Conservation (phyloP, 352 stramenopile genomes). For the Phytophthora syringae region DNA sequence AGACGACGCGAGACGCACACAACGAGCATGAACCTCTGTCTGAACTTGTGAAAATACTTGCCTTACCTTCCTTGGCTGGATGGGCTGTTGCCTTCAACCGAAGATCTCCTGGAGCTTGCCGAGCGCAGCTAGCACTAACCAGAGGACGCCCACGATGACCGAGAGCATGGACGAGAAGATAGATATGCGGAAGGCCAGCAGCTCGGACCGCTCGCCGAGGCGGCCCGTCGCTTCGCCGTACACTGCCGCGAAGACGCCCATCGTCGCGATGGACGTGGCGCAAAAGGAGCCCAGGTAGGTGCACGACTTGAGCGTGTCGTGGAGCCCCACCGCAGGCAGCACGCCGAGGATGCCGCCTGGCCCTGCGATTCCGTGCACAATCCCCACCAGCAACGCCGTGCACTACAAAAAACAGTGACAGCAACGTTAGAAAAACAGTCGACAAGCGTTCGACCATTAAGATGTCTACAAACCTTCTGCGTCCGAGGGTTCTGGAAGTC, state of each 20-base stretch:
- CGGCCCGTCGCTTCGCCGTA: slow-evolving; percentile 84
- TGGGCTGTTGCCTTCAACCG: slow-evolving; percentile 44
- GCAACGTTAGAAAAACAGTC: slow-evolving; percentile 7
- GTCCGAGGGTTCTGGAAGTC: slow-evolving; percentile 78
- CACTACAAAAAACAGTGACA: slow-evolving; percentile 39
- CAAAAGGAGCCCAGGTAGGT: slow-evolving; percentile 93
- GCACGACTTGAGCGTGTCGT: slow-evolving; percentile 79
- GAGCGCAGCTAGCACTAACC: slow-evolving; percentile 76
- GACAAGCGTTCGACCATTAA: neutral
- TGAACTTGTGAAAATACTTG: slow-evolving; percentile 40
- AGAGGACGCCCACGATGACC: slow-evolving; percentile 83
- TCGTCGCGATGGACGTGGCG: slow-evolving; percentile 86
- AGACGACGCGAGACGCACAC: slow-evolving; percentile 16
- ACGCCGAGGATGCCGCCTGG: slow-evolving; percentile 87
- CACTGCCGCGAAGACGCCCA: slow-evolving; percentile 88
- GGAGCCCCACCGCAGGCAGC: slow-evolving; percentile 89
- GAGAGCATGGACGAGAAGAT: slow-evolving; percentile 88
- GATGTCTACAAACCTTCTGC: slow-evolving; percentile 74
- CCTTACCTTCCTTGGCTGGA: slow-evolving; percentile 25
- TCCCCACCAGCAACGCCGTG: slow-evolving; percentile 85
- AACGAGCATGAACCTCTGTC: slow-evolving; percentile 32
- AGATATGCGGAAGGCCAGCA: slow-evolving; percentile 79
- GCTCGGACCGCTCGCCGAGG: slow-evolving; percentile 71
- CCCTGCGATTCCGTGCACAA: slow-evolving; percentile 91
- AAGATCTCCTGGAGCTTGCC: slow-evolving; percentile 86